A percentile compares a stretch with the other conserved stretches of the same genome.
Conservation (phyloP, 306 rosid species). For the Hippophae rhamnoides region DNA sequence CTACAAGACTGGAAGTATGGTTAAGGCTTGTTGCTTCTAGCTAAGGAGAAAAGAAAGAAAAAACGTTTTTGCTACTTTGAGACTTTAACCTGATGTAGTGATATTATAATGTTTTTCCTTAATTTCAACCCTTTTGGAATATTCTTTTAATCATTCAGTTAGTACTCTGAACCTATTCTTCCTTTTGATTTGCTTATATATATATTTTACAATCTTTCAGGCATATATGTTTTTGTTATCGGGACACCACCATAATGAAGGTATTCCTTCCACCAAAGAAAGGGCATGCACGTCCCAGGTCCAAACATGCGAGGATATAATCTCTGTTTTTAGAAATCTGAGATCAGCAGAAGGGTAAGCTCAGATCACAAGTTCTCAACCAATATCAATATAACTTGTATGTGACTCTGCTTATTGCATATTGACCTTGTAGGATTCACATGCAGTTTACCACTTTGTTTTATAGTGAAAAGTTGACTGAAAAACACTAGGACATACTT, state of each 20-base stretch:
- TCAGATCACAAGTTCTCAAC: neutral
- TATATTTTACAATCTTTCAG: conserved; percentile 26
- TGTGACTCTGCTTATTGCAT: conserved; percentile 1
- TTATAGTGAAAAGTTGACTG: neutral
- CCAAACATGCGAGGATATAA: conserved; percentile 42
- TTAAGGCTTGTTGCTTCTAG: too few relatives aligned
- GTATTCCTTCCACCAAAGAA: conserved; percentile 18
- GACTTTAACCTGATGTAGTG: too few relatives aligned
- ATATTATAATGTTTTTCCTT: too few relatives aligned
- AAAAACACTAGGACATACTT: too few relatives aligned
- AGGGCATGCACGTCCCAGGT: conserved; percentile 22
- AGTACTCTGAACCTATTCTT: neutral
- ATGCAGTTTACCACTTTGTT: neutral
- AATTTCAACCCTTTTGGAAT: too few relatives aligned
- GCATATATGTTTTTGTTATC: conserved; percentile 45
- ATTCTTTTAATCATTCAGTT: neutral
- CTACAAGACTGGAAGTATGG: too few relatives aligned
- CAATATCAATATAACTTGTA: conserved; percentile 8
- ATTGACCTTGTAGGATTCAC: neutral
- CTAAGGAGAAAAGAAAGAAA: too few relatives aligned
- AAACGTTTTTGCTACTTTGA: too few relatives aligned
- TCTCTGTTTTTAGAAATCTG: conserved; percentile 57
- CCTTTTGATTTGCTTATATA: conserved; percentile 3
- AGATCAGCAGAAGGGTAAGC: conserved; percentile 55
- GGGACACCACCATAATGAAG: conserved; percentile 20